phyloP scores from a whole-genome alignment of 352 stramenopile genomes.

The Lagenidium sp. region DNA sequence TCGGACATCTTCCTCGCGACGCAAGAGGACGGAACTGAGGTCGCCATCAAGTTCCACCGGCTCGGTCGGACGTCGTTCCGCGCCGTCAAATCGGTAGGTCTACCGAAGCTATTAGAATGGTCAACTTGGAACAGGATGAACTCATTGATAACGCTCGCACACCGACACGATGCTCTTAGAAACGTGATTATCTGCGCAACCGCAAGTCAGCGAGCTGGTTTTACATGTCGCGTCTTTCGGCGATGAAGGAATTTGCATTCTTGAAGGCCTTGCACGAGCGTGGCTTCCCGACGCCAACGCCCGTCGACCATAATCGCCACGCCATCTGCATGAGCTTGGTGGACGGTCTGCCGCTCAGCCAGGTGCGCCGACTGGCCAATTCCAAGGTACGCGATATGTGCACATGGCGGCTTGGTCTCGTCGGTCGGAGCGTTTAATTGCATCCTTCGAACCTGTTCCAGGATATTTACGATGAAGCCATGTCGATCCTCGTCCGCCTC shows the following conservation, averaged over 20 bases:
- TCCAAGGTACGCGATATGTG: slow-evolving; percentile 40
- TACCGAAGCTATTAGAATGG: not conserved
- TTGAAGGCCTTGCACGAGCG: slow-evolving; percentile 96
- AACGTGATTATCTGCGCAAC: slow-evolving; percentile 98
- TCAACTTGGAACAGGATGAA: too few species aligned
- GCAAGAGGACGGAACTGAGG: slow-evolving; percentile 90
- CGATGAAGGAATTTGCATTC: slow-evolving; percentile 99
- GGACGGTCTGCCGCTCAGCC: slow-evolving; percentile 93
- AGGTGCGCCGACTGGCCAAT: slow-evolving; percentile 89
- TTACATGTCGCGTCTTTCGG: slow-evolving; percentile 98
- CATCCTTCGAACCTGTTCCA: slow-evolving; percentile 10
- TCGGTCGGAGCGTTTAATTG: not conserved
- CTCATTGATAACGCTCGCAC: too few species aligned
- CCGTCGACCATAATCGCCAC: slow-evolving; percentile 97
- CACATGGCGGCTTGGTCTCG: not conserved
- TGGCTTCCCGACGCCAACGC: slow-evolving; percentile 95
- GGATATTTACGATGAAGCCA: slow-evolving; percentile 93
- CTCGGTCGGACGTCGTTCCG: slow-evolving; percentile 98
- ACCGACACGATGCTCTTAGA: slow-evolving; percentile 47
- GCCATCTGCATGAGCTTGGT: slow-evolving; percentile 97
- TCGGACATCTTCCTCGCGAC: slow-evolving; percentile 97
- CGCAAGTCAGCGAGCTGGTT: slow-evolving; percentile 96
- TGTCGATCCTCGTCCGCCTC: slow-evolving; percentile 95
- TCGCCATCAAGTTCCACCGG: slow-evolving; percentile 99
- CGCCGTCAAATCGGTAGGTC: slow-evolving; percentile 85